Conservation (phyloP, 1,284 basidiomycete genomes). For the Pulchroboletus neoregius region DNA sequence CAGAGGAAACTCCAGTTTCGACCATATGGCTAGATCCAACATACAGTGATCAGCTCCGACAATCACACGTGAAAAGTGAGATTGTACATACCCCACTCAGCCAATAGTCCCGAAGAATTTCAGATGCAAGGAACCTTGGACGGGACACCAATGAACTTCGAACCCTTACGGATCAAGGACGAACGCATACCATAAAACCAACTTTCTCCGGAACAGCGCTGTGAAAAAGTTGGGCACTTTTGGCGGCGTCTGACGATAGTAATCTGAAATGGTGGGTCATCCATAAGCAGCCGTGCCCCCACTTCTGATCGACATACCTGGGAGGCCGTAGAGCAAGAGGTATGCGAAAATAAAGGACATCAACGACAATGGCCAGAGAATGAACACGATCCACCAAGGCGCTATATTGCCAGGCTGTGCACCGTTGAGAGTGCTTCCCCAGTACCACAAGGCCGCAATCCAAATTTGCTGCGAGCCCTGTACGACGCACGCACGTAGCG, state of each 20-base stretch:
- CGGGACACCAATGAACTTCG: slow-evolving; percentile 3
- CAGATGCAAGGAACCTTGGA: slow-evolving; percentile 72
- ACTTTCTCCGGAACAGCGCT: slow-evolving; percentile 83
- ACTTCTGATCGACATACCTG: slow-evolving; percentile 48
- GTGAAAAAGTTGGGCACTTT: slow-evolving; percentile 89
- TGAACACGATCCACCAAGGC: slow-evolving; percentile 80
- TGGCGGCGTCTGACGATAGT: slow-evolving; percentile 84
- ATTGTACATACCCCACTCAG: slow-evolving; percentile 64
- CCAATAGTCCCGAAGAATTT: slow-evolving; percentile 90
- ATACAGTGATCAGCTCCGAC: slow-evolving; percentile 10
- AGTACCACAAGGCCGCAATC: slow-evolving; percentile 93
- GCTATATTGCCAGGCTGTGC: slow-evolving; percentile 45
- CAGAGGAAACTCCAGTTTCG: slow-evolving; percentile 93
- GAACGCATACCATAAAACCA: slow-evolving; percentile 69
- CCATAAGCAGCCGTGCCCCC: background rate
- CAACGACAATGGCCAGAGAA: slow-evolving; percentile 79
- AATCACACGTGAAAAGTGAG: background rate
- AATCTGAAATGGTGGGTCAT: slow-evolving; percentile 45
- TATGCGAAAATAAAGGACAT: slow-evolving; percentile 76
- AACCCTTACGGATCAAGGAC: background rate
- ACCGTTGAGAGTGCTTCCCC: slow-evolving; percentile 78
- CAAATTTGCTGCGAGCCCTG: slow-evolving; percentile 92
- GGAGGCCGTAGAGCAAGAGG: slow-evolving; percentile 79
- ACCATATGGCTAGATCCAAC: slow-evolving; percentile 64
- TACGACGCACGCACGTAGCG: slow-evolving; percentile 82